Percentiles rank a stretch among this genome's conserved stretches.
Evolutionary conservation across 768 basidiomycete species (phyloP).

Genomic region (Hypholoma fasciculare): DNA sequence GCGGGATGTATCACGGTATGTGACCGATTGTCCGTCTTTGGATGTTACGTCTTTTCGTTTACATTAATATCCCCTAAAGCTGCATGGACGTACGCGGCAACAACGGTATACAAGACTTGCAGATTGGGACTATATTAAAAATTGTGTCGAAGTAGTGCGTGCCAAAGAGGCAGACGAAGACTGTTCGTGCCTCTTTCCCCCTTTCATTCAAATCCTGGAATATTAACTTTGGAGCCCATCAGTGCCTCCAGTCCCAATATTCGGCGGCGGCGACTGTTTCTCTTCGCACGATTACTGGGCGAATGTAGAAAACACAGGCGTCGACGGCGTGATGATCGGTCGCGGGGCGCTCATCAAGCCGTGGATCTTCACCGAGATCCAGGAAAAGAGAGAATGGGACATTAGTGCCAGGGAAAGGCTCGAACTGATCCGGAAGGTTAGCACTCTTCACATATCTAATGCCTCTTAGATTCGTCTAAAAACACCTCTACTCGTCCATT

Average conservation of each 20-base stretch:
- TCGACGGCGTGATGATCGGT: slow-evolving; percentile 95
- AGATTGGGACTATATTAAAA: slow-evolving; percentile 93
- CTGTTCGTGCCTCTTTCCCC: slow-evolving; percentile 39
- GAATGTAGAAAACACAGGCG: slow-evolving; percentile 74
- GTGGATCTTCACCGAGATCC: slow-evolving; percentile 95
- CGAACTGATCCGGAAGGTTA: slow-evolving; percentile 73
- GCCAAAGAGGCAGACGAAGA: slow-evolving; percentile 69
- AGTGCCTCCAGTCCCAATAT: slow-evolving; percentile 90
- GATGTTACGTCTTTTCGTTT: neutral
- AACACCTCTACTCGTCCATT: too few relatives aligned
- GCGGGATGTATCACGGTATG: slow-evolving; percentile 46
- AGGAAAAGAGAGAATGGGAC: slow-evolving; percentile 92
- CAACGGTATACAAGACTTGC: slow-evolving; percentile 92
- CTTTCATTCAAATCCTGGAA: neutral
- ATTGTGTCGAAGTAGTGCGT: slow-evolving; percentile 82
- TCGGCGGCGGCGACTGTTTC: slow-evolving; percentile 95
- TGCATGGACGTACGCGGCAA: slow-evolving; percentile 95
- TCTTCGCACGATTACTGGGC: slow-evolving; percentile 83
- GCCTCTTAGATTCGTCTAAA: neutral
- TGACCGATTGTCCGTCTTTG: neutral
- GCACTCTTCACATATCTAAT: slow-evolving; percentile 13
- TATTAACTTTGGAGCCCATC: neutral
- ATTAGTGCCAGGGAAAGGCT: slow-evolving; percentile 84
- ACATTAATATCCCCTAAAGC: slow-evolving; percentile 38
- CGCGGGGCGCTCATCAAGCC: slow-evolving; percentile 96